Evolutionary conservation across 495 filamentous ascomycete species (phyloP).

Genomic region (Podospora tetraspora): DNA sequence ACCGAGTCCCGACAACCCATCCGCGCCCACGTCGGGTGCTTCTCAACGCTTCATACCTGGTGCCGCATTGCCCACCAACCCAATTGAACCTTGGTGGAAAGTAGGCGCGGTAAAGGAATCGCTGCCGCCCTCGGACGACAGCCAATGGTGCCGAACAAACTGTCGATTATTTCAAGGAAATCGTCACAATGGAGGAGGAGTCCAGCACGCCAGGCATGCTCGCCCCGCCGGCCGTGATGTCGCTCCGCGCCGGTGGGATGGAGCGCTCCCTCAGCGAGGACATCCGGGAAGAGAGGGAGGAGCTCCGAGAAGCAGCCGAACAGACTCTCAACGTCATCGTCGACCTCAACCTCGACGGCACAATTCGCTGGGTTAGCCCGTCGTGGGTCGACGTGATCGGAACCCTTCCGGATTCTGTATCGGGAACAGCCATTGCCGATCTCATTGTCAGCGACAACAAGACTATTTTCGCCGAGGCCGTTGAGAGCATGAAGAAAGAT

Average conservation of each 20-base stretch:
- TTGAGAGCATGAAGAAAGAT: constrained; percentile 85
- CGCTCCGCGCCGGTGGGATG: constrained; percentile 47
- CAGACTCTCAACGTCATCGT: constrained; percentile 94
- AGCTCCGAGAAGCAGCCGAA: constrained; percentile 90
- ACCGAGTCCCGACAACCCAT: neutral
- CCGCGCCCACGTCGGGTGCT: neutral
- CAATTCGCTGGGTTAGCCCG: constrained; percentile 89
- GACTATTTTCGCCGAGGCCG: constrained; percentile 69
- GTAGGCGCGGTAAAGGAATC: constrained; percentile 10
- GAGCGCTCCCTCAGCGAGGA: constrained; percentile 50
- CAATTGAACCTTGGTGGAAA: neutral
- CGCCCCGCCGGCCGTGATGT: constrained; percentile 44
- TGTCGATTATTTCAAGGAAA: constrained; percentile 11
- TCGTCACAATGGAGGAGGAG: constrained; percentile 41
- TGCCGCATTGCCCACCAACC: neutral
- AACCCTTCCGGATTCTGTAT: constrained; percentile 63
- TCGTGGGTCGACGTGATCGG: constrained; percentile 96
- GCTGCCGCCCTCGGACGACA: neutral
- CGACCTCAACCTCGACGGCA: constrained; percentile 82
- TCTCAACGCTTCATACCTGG: neutral
- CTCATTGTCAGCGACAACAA: constrained; percentile 70
- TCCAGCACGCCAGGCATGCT: constrained; percentile 31
- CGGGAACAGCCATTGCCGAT: constrained; percentile 73
- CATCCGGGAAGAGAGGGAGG: constrained; percentile 71
- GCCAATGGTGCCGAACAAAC: constrained; percentile 21